Evolutionary conservation across 805 yeast species (phyloP).

Genomic region (Yamadazyma sp.): DNA sequence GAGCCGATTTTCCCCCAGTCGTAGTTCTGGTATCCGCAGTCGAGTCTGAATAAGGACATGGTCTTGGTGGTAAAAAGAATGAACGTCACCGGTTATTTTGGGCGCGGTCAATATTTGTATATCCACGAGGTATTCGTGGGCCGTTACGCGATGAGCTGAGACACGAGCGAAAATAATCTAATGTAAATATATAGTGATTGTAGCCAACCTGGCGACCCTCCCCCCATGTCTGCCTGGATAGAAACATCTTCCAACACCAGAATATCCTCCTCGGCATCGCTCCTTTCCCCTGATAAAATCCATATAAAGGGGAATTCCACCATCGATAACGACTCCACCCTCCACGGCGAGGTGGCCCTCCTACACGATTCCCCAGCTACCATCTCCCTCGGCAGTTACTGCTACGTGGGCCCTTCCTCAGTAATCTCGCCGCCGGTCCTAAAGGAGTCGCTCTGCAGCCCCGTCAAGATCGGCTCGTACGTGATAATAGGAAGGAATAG

Average conservation of each 20-base stretch:
- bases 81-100: slow-evolving; percentile 4
- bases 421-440: slow-evolving; percentile 21
- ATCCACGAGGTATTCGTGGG: not conserved
- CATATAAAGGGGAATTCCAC: slow-evolving; percentile 49
- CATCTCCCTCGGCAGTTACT: slow-evolving; percentile 48
- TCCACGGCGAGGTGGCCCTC: slow-evolving; percentile 33
- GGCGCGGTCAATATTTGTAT: slow-evolving; percentile 1
- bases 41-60: slow-evolving; percentile 36
- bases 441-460: slow-evolving; percentile 19
- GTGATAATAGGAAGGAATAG: slow-evolving; percentile 39
- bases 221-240: slow-evolving; percentile 19
- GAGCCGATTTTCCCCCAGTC: slow-evolving; percentile 90
- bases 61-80: slow-evolving; percentile 5
- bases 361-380: slow-evolving; percentile 20
- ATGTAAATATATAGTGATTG: no score
- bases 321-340: slow-evolving; percentile 33
- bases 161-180: no score
- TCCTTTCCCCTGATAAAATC: slow-evolving; percentile 44
- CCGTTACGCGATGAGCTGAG: no score
- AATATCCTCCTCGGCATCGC: slow-evolving; percentile 44
- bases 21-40: slow-evolving; percentile 71
- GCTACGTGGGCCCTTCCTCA: slow-evolving; percentile 34
- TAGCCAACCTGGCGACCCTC: no score
- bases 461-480: slow-evolving; percentile 48
- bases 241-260: slow-evolving; percentile 54